Conservation (phyloP, 169 alveolate species). For the Theileria orientalis region DNA sequence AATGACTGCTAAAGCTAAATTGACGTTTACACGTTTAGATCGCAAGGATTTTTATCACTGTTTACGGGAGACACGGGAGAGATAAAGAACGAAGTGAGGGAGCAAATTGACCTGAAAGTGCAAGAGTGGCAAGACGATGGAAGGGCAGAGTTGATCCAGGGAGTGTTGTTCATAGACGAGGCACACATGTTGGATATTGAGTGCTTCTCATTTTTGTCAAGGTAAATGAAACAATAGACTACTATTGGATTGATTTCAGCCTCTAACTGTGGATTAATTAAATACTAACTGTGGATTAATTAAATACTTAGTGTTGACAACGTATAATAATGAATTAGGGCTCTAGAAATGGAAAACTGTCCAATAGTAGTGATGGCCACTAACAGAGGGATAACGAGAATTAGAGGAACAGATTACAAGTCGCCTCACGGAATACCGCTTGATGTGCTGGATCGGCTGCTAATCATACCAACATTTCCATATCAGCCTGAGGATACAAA, state of each 20-base stretch:
- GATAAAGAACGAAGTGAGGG: constrained; percentile 95
- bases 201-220: constrained; percentile 96
- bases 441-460: constrained; percentile 95
- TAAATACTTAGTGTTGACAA: background rate
- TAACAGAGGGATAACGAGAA: constrained; percentile 95
- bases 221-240: constrained; percentile 31
- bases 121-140: constrained; percentile 99
- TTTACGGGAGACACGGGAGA: constrained; percentile 99
- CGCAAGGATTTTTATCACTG: constrained; percentile 97
- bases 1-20: too few relatives aligned
- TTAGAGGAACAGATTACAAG: constrained; percentile 96
- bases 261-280: background rate
- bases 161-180: constrained; percentile 98
- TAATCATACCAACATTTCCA: constrained; percentile 96
- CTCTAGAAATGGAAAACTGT: constrained; percentile 94
- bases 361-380: constrained; percentile 99
- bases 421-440: constrained; percentile 99
- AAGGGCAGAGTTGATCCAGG: constrained; percentile 75
- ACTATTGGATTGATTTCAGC: background rate
- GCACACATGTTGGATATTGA: constrained; percentile 99
- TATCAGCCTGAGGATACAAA: constrained; percentile 87
- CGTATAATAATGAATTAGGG: constrained; percentile 70
- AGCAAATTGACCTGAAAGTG: constrained; percentile 96
- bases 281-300: background rate
- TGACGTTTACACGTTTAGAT: constrained; percentile 61